Conservation (phyloP, 1,284 basidiomycete species). For the Testicularia cyperi region DNA sequence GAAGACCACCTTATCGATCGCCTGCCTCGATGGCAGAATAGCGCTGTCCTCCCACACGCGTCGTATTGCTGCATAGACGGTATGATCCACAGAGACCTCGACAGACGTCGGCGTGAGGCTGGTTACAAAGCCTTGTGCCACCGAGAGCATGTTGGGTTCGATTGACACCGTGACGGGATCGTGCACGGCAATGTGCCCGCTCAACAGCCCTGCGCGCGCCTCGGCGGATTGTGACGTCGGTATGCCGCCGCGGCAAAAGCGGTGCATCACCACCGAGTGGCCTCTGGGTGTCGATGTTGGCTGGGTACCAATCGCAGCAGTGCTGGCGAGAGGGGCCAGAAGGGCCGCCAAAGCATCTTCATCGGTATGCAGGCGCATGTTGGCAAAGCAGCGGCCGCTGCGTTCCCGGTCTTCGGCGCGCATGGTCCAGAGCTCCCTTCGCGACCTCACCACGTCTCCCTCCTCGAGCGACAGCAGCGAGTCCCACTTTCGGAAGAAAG, state of each 20-base stretch:
- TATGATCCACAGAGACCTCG: conserved; percentile 77
- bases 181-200: conserved; percentile 74
- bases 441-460: conserved; percentile 76
- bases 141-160: conserved; percentile 77
- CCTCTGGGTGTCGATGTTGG: neutral
- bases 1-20: conserved; percentile 66
- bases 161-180: conserved; percentile 82
- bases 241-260: too few species aligned
- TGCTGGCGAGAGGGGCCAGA: too few species aligned
- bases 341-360: too few species aligned
- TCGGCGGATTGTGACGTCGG: neutral
- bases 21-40: neutral
- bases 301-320: neutral
- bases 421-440: conserved; percentile 92
- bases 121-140: conserved; percentile 80
- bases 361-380: conserved; percentile 52
- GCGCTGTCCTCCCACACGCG: conserved; percentile 16
- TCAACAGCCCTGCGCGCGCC: conserved; percentile 66
- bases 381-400: conserved; percentile 61
- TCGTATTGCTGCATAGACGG: conserved; percentile 63
- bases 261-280: neutral
- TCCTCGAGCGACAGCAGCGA: conserved; percentile 83
- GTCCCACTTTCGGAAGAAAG: conserved; percentile 92
- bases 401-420: conserved; percentile 75
- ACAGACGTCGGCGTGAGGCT: conserved; percentile 70